Conservation (phyloP, 2,329 filamentous ascomycete genomes). For the Ustulina deusta region DNA sequence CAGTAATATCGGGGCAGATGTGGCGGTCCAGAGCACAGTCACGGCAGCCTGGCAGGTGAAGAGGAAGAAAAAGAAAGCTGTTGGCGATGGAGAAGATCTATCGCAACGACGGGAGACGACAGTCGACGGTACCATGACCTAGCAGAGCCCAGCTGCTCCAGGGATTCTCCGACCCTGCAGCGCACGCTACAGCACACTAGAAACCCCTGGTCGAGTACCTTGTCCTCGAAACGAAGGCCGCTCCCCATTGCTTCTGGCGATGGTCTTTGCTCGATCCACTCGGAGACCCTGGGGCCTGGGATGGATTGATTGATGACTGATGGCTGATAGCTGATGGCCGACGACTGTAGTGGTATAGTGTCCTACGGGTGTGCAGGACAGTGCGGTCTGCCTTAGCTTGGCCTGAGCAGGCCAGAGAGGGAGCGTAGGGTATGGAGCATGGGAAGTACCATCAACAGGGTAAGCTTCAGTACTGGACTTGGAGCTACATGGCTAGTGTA, state of each 20-base stretch:
- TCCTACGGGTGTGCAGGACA: background rate
- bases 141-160: constrained; percentile 13
- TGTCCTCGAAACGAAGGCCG: constrained; percentile 4
- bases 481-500: too few species aligned
- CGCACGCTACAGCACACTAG: background rate
- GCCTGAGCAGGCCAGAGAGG: background rate
- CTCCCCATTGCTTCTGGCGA: constrained; percentile 13
- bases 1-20: constrained; percentile 27
- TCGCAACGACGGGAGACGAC: constrained; percentile 19
- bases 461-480: constrained; percentile 9
- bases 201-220: constrained; percentile 9
- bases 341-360: background rate
- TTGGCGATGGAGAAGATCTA: constrained; percentile 27
- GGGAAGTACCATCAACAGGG: constrained; percentile 17
- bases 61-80: constrained; percentile 30
- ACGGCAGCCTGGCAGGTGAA: constrained; percentile 2
- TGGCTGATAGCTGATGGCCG: background rate
- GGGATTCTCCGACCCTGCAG: constrained; percentile 15
- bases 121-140: constrained; percentile 17
- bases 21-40: constrained; percentile 15
- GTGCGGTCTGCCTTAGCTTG: background rate
- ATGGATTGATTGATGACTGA: constrained; percentile 18
- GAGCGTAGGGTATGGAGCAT: constrained; percentile 5
- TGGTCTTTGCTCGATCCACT: constrained; percentile 21
- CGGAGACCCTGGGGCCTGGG: constrained; percentile 12